Conservation (phyloP, 164 flowering plant species). For the Magnolia kwangsiensis region DNA sequence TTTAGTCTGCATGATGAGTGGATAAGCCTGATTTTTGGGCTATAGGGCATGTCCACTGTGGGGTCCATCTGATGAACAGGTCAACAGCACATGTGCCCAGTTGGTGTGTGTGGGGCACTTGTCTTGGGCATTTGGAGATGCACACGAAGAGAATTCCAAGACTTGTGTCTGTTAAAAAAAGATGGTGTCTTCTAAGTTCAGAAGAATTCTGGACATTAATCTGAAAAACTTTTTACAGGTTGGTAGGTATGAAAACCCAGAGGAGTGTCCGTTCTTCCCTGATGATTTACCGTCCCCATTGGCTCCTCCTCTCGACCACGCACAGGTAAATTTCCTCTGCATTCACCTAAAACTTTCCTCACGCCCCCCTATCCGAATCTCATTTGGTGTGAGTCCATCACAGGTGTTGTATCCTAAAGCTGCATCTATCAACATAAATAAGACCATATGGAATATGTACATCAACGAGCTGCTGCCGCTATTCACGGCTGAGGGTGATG, state of each 20-base stretch:
- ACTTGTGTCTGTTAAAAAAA: no score
- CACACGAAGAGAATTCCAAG: no score
- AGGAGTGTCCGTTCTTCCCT: slow-evolving; percentile 85
- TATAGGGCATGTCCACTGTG: no score
- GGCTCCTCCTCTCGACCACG: slow-evolving; percentile 27
- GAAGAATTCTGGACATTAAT: not conserved
- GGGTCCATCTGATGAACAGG: no score
- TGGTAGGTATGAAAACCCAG: slow-evolving; percentile 74
- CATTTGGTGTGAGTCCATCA: not conserved
- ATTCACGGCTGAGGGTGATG: slow-evolving; percentile 55
- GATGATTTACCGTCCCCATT: slow-evolving; percentile 54
- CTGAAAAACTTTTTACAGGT: slow-evolving; percentile 25
- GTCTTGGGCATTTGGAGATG: no score
- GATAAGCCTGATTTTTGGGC: no score
- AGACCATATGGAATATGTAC: slow-evolving; percentile 61
- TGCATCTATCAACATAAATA: slow-evolving; percentile 57
- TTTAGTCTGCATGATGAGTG: no score
- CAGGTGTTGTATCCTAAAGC: slow-evolving; percentile 74
- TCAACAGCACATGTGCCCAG: no score
- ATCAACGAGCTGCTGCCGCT: slow-evolving; percentile 55
- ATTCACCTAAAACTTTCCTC: not conserved
- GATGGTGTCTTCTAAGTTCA: no score
- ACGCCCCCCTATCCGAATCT: not conserved
- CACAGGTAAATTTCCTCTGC: slow-evolving; percentile 31
- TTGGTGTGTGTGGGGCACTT: no score